Percentiles rank a stretch among this genome's conserved stretches.
Conservation (phyloP, 495 filamentous ascomycete genomes). For the Hyaloscypha bicolor region DNA sequence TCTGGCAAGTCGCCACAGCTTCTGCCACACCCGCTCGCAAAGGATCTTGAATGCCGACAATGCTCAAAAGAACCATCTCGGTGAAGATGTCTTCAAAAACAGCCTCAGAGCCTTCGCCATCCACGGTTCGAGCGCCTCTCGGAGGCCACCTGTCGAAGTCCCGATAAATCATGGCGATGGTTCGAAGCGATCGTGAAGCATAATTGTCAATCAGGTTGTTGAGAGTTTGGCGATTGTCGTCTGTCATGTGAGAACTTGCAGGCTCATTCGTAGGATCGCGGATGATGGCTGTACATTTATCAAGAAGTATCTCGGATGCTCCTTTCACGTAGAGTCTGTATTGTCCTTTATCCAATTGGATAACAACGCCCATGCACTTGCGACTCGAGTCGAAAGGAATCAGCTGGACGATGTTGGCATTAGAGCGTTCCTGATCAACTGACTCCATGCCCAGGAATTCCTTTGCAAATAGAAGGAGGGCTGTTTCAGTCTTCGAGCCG, state of each 20-base stretch:
- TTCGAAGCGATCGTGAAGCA: slow-evolving; percentile 79
- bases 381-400: slow-evolving; percentile 84
- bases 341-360: slow-evolving; percentile 63
- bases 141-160: slow-evolving; percentile 93
- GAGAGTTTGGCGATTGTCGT: slow-evolving; percentile 61
- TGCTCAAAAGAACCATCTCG: slow-evolving; percentile 74
- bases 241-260: slow-evolving; percentile 54
- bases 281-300: slow-evolving; percentile 71
- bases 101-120: slow-evolving; percentile 70
- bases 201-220: slow-evolving; percentile 71
- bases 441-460: slow-evolving; percentile 77
- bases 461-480: slow-evolving; percentile 73
- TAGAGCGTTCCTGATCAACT: slow-evolving; percentile 69
- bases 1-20: slow-evolving; percentile 73
- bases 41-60: slow-evolving; percentile 89
- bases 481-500: slow-evolving; percentile 90
- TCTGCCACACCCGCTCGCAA: slow-evolving; percentile 77
- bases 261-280: slow-evolving; percentile 67
- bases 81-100: slow-evolving; percentile 79
- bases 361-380: slow-evolving; percentile 88
- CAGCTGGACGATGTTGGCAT: slow-evolving; percentile 68
- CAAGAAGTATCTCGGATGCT: slow-evolving; percentile 84
- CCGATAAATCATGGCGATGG: slow-evolving; percentile 83
- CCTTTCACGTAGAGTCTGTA: slow-evolving; percentile 82
- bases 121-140: slow-evolving; percentile 60